These are phyloP conservation scores for Fusarium paranaense DNA, from an alignment of 2,329 filamentous ascomycete species.

Conservation along the genomic window DNA sequence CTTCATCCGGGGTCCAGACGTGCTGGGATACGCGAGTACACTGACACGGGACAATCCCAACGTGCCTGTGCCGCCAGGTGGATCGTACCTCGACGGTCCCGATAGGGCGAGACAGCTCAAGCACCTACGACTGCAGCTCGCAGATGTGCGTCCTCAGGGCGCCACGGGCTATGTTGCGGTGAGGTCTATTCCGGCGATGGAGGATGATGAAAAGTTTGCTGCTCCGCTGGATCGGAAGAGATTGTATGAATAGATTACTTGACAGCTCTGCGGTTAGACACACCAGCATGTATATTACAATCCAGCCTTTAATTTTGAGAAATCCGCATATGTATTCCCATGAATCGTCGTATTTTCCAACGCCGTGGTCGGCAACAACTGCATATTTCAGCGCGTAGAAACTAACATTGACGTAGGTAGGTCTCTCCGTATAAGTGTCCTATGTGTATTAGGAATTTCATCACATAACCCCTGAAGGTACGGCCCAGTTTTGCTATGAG, in stretches of 20 bases:
- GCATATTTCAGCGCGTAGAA: too few relatives aligned
- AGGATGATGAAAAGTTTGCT: background rate
- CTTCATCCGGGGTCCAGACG: slow-evolving; percentile 16
- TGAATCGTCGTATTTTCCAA: too few relatives aligned
- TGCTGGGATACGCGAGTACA: slow-evolving; percentile 23
- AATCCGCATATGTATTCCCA: background rate
- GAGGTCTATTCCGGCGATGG: background rate
- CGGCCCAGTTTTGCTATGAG: too few relatives aligned
- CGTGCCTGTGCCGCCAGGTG: slow-evolving; percentile 4
- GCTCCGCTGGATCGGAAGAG: background rate
- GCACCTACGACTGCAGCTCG: slow-evolving; percentile 9
- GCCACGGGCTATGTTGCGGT: slow-evolving; percentile 15
- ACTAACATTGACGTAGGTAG: too few relatives aligned
- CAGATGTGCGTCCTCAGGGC: background rate
- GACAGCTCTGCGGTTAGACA: background rate
- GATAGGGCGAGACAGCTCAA: slow-evolving; percentile 5
- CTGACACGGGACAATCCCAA: slow-evolving; percentile 19
- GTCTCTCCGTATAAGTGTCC: too few relatives aligned
- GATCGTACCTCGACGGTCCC: slow-evolving; percentile 8
- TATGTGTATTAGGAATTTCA: too few relatives aligned
- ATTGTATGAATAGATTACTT: background rate
- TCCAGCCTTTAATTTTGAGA: background rate
- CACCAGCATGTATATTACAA: background rate
- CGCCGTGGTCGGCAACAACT: too few relatives aligned
- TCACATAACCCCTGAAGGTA: too few relatives aligned